Base-by-base conservation (phyloP, 2,329 filamentous ascomycete species). In the Alternaria sp. region DNA sequence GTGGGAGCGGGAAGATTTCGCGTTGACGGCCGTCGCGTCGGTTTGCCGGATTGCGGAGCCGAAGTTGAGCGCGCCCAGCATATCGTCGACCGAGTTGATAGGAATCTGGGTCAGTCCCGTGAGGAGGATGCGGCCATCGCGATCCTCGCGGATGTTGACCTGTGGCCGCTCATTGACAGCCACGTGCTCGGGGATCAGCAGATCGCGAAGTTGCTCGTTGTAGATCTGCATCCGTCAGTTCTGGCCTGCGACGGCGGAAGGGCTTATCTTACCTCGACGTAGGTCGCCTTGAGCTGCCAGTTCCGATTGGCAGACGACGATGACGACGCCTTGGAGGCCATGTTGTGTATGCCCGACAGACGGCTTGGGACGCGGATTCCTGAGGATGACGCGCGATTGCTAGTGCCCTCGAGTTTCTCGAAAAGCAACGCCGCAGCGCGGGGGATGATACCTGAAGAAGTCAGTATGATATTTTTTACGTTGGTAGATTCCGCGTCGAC, bases 21-120 rank as follows among this genome's bases (percentile, higher is more conserved):
- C 96, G 77, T 99, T 99, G 76, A 98, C 96, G 4, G 95, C 96
- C 3, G 96, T 99, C 23, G 96, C 91, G 81, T 99, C 96, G 0
- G 96, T 99, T 78, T 99, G 96, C 64, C 96, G 92, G 76, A 99
- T 97, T 23, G 91, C 88, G 1, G 96, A 99, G 20, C 96, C 96
- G 75, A 96, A 95, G 78, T 94, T 96, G 60, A 99, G 85, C 7
- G 94, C 94, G 65, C 89, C 90, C 80, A 98, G 88, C 53, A 99
- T 84, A 78, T 99, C 96, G 6, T 98, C 94, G 9, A 94, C 91
- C 0, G 92, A 97, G 75, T 95, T 94, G 74, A 99, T 92, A 14
- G 92, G 89, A 41, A 97, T 87, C 77, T 97, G 93, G 25, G 90
- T 93, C 21, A 99, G 85, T 8, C 96, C 96, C 8, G 95, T 97